Percentiles rank a stretch among this genome's conserved stretches.
These are phyloP conservation scores for Lipomyces oligophaga DNA, from an alignment of 805 yeast genomes.

Conservation along the genomic window DNA sequence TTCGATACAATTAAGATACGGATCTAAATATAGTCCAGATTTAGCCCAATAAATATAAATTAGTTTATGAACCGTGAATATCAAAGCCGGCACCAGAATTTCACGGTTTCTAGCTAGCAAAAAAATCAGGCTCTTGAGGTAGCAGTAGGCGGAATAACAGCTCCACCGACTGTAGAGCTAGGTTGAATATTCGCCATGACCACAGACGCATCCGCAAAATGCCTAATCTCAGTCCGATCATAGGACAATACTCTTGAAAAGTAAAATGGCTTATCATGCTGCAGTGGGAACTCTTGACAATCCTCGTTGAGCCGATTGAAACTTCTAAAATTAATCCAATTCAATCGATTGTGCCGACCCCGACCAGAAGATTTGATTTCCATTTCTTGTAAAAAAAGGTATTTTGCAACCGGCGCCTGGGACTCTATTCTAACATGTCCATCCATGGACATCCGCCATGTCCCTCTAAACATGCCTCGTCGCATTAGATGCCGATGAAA, in stretches of 20 bases:
- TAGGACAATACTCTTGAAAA: conserved; percentile 46
- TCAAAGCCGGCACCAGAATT: no score
- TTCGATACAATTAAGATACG: no score
- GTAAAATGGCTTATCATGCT: conserved; percentile 73
- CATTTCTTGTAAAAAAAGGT: conserved; percentile 18
- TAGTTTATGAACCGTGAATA: no score
- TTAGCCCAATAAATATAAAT: no score
- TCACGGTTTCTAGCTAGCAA: no score
- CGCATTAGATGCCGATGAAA: conserved; percentile 37
- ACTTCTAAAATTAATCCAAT: conserved; percentile 65
- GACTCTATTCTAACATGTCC: conserved; percentile 24
- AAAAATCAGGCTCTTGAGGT: no score
- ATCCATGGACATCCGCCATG: conserved; percentile 24
- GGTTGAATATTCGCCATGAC: no score
- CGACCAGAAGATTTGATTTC: conserved; percentile 57
- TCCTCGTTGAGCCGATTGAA: conserved; percentile 53
- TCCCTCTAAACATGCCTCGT: conserved; percentile 26
- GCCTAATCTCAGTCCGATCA: conserved; percentile 13
- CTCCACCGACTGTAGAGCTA: no score
- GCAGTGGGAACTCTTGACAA: conserved; percentile 48
- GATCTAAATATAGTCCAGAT: no score
- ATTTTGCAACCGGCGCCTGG: conserved; percentile 27
- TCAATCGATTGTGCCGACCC: conserved; percentile 62
- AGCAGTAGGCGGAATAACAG: no score
- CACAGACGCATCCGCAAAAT: conserved; percentile 10